Base-by-base conservation (phyloP, 495 filamentous ascomycete species). In the Penicillium waksmanii region DNA sequence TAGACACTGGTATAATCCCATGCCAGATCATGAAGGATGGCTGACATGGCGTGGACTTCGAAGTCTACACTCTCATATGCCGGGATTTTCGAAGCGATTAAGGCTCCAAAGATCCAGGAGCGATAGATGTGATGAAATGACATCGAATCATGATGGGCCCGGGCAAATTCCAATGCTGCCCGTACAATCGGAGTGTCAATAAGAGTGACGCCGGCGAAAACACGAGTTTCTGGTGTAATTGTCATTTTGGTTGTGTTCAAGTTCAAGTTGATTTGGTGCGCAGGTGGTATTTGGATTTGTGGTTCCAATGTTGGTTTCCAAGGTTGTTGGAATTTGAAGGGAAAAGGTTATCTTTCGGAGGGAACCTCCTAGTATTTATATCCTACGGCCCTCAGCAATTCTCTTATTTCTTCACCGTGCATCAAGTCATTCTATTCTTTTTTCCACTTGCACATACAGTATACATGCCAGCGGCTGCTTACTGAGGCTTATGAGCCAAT, bases 71-170 rank as follows among this genome's bases (percentile, higher is more conserved):
- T 18, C 25, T 51, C 18, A 21, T 79, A 65, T 1, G 62, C 66
- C 11, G 74, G 71, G 44, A 78, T 70, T 50, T 73, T 64, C 48
- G 57, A 47, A 35, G 77, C 64, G 40, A 82, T 74, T 25, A 77
- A 51, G 15, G 71, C 52, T 21, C 78, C 77, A 61, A 75, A 77
- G 56, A 81, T 74, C 63, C 69, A 79, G 31, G 71, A 68, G 23
- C 82, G 77, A 55, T 79, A 69, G 65, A 79, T 64, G 63, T 84
- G 82, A 63, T 84, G 81, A 72, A 75, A 83, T 5, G 67, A 57
- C 19, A 62, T 46, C 15, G 73, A 63, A 23, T 58, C 64, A 10
- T 63, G 58, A 66, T 80, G 68, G 2, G 62, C 44, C 31, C 71
- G 70, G 42, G 74, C 69, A 50, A 73, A 81, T 9, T 51, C 70